These are phyloP conservation scores for Ophiocordyceps camponoti-rufipedis DNA, from an alignment of 2,329 filamentous ascomycete species.

Conservation along the genomic window DNA sequence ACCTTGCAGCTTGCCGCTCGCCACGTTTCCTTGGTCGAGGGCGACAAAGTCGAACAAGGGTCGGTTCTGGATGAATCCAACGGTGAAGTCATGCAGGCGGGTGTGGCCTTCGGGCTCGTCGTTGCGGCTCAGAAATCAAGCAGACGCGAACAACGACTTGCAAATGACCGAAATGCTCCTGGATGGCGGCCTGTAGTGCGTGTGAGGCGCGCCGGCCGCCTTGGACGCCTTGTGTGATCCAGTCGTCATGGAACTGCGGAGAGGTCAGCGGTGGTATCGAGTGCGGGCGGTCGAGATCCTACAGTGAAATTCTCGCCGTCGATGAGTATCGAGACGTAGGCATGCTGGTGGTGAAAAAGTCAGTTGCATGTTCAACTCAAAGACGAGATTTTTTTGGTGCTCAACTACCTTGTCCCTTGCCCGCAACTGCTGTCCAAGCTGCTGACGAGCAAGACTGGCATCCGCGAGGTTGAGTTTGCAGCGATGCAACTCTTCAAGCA, in stretches of 20 bases:
- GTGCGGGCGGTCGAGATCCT: slow-evolving; percentile 1
- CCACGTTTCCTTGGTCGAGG: slow-evolving; percentile 37
- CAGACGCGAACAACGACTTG: slow-evolving; percentile 37
- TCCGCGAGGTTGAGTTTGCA: too few relatives aligned
- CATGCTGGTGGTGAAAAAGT: too few relatives aligned
- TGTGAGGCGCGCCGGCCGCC: slow-evolving; percentile 35
- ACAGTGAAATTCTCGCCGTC: slow-evolving; percentile 47
- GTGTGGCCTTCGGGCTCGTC: slow-evolving; percentile 23
- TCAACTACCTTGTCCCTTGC: too few relatives aligned
- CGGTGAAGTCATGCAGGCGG: slow-evolving; percentile 36
- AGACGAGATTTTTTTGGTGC: too few relatives aligned
- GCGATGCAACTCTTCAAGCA: too few relatives aligned
- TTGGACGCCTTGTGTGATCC: slow-evolving; percentile 33
- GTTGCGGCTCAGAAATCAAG: slow-evolving; percentile 28
- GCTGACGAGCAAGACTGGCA: too few relatives aligned
- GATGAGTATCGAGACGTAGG: slow-evolving; percentile 40
- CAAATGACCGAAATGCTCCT: slow-evolving; percentile 25
- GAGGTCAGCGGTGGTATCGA: too few relatives aligned
- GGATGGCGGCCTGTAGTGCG: slow-evolving; percentile 27
- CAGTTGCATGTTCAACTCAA: too few relatives aligned
- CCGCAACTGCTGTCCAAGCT: not conserved
- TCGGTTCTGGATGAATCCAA: slow-evolving; percentile 40
- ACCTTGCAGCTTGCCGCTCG: slow-evolving; percentile 43
- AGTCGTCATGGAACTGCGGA: slow-evolving; percentile 35
- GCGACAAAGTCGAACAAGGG: slow-evolving; percentile 46